These are phyloP conservation scores for Coniosporium apollinis DNA, from an alignment of 495 filamentous ascomycete genomes.

Conservation along the genomic window DNA sequence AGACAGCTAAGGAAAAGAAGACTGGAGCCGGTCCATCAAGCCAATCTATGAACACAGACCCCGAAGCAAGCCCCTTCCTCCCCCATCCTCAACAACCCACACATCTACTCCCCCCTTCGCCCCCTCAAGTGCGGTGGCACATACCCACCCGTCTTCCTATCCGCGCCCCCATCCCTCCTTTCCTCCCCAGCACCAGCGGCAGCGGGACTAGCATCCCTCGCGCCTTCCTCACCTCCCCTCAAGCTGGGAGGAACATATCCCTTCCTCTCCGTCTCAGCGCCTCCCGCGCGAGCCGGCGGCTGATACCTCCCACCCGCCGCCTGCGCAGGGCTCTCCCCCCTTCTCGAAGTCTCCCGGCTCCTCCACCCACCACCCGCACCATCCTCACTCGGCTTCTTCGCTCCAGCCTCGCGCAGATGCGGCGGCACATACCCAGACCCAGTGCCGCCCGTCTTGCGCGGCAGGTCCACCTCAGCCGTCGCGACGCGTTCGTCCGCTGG, in stretches of 20 bases:
- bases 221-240: constrained; percentile 10
- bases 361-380: constrained; percentile 7
- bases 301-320: constrained; percentile 9
- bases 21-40: too few relatives aligned
- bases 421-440: constrained; percentile 27
- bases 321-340: constrained; percentile 11
- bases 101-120: too few relatives aligned
- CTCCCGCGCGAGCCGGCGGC: constrained; percentile 10
- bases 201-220: constrained; percentile 11
- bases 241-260: too few relatives aligned
- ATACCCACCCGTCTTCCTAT: too few relatives aligned
- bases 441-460: constrained; percentile 10
- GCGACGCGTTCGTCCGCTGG: constrained; percentile 15
- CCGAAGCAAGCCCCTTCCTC: too few relatives aligned
- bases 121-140: too few relatives aligned
- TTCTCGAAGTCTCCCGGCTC: constrained; percentile 4
- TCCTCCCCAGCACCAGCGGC: too few relatives aligned
- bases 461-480: constrained; percentile 8
- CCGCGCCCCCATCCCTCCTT: too few relatives aligned
- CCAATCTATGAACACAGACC: too few relatives aligned
- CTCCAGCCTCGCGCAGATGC: constrained; percentile 9
- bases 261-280: constrained; percentile 8
- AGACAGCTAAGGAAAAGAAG: too few relatives aligned
- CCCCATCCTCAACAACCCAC: too few relatives aligned
- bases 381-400: constrained; percentile 5